Evolutionary conservation across 495 filamentous ascomycete species (phyloP), one percentile per base, ranked within the genome.

Genomic region (Talaromyces stipitatus): DNA sequence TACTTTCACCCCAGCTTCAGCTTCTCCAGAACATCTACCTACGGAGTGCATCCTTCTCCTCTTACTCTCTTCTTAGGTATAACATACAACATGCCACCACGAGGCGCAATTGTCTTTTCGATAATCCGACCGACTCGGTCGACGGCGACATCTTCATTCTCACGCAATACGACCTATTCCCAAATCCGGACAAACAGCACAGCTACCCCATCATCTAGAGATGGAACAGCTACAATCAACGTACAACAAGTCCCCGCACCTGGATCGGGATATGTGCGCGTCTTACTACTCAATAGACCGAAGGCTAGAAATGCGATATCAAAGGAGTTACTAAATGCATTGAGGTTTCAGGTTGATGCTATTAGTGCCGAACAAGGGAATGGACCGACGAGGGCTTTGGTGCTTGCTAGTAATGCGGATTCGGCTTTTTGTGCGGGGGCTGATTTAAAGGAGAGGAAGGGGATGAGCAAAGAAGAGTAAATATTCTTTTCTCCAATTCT

Each of bases 401-500:
- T 97, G 18, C 58, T 97, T 2, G 86, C 85, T 11, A 91, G 86
- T 60, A 88, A 87, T 6, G 75, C 86, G 16, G 90, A 96, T 41
- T 75, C 80, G 2, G 84, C 83, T 54, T 98, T 98, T 72, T 97
- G 92, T 72, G 91, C 95, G 0, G 94, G 94, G 28, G 94, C 94
- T 1, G 92, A 98, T 62, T 69, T 98, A 57, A 97, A 96, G 66
- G 94, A 97, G 75, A 78, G 92, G 20, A 80, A 79, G 29, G 78
- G 73, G 0, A 90, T 97, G 69, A 87, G 80, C 3, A 75, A 70
- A 54, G 82, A 87, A 54, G 85, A 96, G 85, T 84, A 62, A 36
- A 71, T 66, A 23, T 20, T 54, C 23, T 16, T 14, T 55, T 26
- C 12, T 16, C 14, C 28, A 22, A 9, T 22, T 55, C 0, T 55